Evolutionary conservation across 805 yeast genomes (phyloP), one percentile per base, ranked within the genome.

Genomic region (Hanseniaspora taiwanica): DNA sequence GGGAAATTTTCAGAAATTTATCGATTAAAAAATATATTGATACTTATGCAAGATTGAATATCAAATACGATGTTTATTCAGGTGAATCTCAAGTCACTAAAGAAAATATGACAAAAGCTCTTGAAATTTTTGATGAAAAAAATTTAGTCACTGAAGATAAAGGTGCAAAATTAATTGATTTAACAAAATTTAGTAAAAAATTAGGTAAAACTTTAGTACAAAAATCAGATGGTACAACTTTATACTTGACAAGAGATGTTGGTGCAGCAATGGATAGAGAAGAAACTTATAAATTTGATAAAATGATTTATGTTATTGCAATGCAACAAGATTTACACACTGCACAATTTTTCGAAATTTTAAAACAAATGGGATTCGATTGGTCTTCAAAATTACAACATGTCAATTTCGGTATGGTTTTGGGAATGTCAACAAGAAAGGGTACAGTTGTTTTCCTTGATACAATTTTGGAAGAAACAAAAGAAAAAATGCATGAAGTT

Each of bases 401-500:
- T 62, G 73, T 91, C 52, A 89, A 81, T 65, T 91, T 87, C 52
- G 99, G 99, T 62, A 81, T 91, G 94, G 98, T 91, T 38, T 81
- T 76, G 56, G 98, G 98, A 52, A 91, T 91, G 99, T 81, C 94
- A 21, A 91, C 98, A 44, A 79, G 99, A 69, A 83, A 78, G 64
- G 99, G 99, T 50, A 91, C 95, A 27, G 99, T 91, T 46, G 97
- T 91, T n/a, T 91, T 91, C 72, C 72, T 91, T 54, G 96, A 91
- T 63, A 81, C 76, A 55, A 91, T 91, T 51, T 69, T 91, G 51
- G 91, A 89, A 64, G 95, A 85, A 62, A 86, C 96, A 44, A 82
- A 82, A 65, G 84, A 81, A 42, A 75, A 83, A 54, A 91, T 91
- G 95, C 94, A 86, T 58, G 91, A 84, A 51, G 96, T 91, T 42